These are phyloP conservation scores for Escovopsis weberi DNA, from an alignment of 2,329 filamentous ascomycete species.

Conservation along the genomic window DNA sequence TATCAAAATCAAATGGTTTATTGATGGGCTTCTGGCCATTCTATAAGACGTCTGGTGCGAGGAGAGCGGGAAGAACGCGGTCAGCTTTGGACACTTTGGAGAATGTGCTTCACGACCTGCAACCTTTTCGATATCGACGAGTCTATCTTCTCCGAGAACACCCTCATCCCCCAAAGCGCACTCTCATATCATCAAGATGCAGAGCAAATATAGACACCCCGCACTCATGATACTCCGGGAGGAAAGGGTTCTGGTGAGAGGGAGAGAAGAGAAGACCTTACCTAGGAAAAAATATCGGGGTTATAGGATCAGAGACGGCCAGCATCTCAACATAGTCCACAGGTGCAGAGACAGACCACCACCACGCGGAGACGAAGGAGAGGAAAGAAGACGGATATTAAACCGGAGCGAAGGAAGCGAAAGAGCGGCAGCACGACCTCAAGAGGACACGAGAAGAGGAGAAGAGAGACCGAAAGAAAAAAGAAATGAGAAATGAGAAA, in stretches of 20 bases:
- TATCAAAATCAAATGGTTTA: slow-evolving; percentile 17
- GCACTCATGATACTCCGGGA: too few relatives aligned
- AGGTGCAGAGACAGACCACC: background rate
- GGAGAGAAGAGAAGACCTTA: background rate
- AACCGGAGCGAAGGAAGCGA: background rate
- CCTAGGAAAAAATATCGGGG: background rate
- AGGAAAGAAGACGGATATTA: background rate
- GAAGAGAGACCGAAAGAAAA: background rate
- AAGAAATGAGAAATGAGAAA: slow-evolving; percentile 7
- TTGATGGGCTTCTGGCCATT: slow-evolving; percentile 25
- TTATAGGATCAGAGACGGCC: slow-evolving; percentile 10
- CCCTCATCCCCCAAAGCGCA: too few relatives aligned
- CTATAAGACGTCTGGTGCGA: slow-evolving; percentile 26
- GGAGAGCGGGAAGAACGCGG: background rate
- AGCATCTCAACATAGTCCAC: slow-evolving; percentile 21
- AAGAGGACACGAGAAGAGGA: slow-evolving; percentile 1
- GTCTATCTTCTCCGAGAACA: too few relatives aligned
- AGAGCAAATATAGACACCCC: too few relatives aligned
- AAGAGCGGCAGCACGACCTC: background rate
- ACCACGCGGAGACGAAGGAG: background rate
- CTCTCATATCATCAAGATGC: too few relatives aligned
- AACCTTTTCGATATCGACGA: too few relatives aligned
- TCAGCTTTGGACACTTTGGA: background rate
- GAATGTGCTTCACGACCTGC: too few relatives aligned
- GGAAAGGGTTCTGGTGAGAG: background rate